These are phyloP conservation scores for Magnusiomyces ingens DNA, from an alignment of 1,139 yeast species.

Conservation along the genomic window DNA sequence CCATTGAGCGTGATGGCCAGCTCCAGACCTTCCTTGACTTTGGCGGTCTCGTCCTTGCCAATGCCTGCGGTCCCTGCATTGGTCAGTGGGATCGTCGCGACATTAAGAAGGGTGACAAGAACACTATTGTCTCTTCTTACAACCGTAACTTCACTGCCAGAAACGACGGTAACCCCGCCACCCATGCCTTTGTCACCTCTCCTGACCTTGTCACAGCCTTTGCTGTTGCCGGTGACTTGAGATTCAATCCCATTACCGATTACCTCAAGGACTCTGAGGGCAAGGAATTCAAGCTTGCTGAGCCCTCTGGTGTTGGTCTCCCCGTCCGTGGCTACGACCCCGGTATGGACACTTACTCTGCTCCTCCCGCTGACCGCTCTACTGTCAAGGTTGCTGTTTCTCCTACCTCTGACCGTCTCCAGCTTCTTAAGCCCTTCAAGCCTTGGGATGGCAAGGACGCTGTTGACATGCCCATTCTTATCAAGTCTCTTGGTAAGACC, in stretches of 20 bases:
- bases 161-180: slow-evolving; percentile 98
- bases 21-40: slow-evolving; percentile 81
- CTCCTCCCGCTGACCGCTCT: slow-evolving; percentile 88
- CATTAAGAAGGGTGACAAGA: slow-evolving; percentile 94
- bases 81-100: slow-evolving; percentile 99
- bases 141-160: slow-evolving; percentile 99
- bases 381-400: slow-evolving; percentile 66
- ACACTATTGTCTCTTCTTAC: slow-evolving; percentile 96
- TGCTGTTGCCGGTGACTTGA: slow-evolving; percentile 95
- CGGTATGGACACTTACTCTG: slow-evolving; percentile 95
- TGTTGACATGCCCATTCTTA: slow-evolving; percentile 79
- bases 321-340: slow-evolving; percentile 82
- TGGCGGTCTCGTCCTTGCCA: slow-evolving; percentile 94
- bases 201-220: slow-evolving; percentile 97
- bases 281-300: slow-evolving; percentile 86
- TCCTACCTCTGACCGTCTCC: slow-evolving; percentile 86
- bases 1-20: slow-evolving; percentile 96
- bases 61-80: slow-evolving; percentile 99
- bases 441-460: slow-evolving; percentile 98
- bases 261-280: slow-evolving; percentile 90
- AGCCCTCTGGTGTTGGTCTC: slow-evolving; percentile 89
- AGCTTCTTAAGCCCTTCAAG: slow-evolving; percentile 81
- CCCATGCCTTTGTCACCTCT: slow-evolving; percentile 96
- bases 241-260: slow-evolving; percentile 97
- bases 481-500: slow-evolving; percentile 96